Percentiles rank a stretch among this genome's conserved stretches.
phyloP scores from a whole-genome alignment of 2,329 filamentous ascomycete species.

The Colletotrichum sp. region DNA sequence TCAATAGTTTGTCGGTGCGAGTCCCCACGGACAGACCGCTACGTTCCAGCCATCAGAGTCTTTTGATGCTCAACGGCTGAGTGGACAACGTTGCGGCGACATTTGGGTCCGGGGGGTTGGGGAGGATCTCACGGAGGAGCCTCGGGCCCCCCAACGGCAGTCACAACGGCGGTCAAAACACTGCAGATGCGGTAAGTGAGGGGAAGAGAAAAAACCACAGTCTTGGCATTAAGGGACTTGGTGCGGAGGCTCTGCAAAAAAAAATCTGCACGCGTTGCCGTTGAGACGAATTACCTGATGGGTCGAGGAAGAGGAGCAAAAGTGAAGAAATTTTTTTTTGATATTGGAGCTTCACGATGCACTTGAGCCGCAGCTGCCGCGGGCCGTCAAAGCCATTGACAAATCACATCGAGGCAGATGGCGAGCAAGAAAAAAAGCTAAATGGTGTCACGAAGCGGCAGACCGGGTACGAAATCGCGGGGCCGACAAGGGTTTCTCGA shows the following conservation, averaged over 20 bases:
- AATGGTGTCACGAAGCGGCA: slow-evolving; percentile 10
- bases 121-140: not conserved
- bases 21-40: slow-evolving; percentile 9
- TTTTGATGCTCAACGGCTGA: not conserved
- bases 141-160: not conserved
- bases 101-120: slow-evolving; percentile 13
- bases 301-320: not conserved
- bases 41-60: not conserved
- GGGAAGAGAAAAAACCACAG: not conserved
- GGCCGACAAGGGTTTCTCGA: slow-evolving; percentile 10
- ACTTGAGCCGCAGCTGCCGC: slow-evolving; percentile 19
- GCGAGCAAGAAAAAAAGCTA: not conserved
- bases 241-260: not conserved
- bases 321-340: not conserved
- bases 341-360: slow-evolving; percentile 1
- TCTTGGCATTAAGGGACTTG: not conserved
- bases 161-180: slow-evolving; percentile 21
- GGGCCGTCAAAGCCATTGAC: slow-evolving; percentile 8
- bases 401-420: slow-evolving; percentile 13
- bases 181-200: not conserved
- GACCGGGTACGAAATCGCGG: slow-evolving; percentile 15
- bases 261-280: slow-evolving; percentile 7
- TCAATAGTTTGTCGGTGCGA: not conserved
- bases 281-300: slow-evolving; percentile 3
- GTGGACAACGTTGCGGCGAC: slow-evolving; percentile 4